These are phyloP conservation scores for Pyricularia pennisetigena DNA, from an alignment of 2,329 filamentous ascomycete genomes.

Conservation along the genomic window DNA sequence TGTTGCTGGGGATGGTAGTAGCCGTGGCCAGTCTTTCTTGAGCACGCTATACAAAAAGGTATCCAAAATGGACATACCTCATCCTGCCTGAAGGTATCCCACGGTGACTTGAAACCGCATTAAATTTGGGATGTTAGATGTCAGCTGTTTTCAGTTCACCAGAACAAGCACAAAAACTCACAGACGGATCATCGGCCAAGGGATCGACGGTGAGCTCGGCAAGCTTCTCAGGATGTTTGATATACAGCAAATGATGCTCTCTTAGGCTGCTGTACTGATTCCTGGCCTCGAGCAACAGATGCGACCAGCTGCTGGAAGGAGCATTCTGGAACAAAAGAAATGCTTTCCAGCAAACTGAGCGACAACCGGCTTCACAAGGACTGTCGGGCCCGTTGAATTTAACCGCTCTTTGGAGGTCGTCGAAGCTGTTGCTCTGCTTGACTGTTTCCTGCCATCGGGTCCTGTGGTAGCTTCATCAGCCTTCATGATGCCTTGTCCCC, in stretches of 20 bases:
- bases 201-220: constrained; percentile 65
- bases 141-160: not conserved
- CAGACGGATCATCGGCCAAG: constrained; percentile 65
- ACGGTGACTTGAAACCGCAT: constrained; percentile 2
- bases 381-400: constrained; percentile 47
- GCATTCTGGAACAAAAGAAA: constrained; percentile 71
- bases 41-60: too few relatives aligned
- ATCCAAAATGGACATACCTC: not conserved
- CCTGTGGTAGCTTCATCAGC: constrained; percentile 26
- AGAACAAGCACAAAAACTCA: constrained; percentile 17
- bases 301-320: constrained; percentile 57
- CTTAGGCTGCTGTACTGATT: constrained; percentile 63
- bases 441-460: constrained; percentile 59
- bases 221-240: constrained; percentile 75
- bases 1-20: not conserved
- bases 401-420: constrained; percentile 55
- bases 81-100: constrained; percentile 2
- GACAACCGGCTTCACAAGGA: constrained; percentile 61
- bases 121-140: constrained; percentile 14
- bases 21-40: constrained; percentile 65
- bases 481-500: not conserved
- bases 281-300: constrained; percentile 57
- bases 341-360: constrained; percentile 89
- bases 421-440: constrained; percentile 43
- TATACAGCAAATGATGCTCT: constrained; percentile 68